phyloP scores from a whole-genome alignment of 176 grass and related monocot genomes.

The Musa beccarii region DNA sequence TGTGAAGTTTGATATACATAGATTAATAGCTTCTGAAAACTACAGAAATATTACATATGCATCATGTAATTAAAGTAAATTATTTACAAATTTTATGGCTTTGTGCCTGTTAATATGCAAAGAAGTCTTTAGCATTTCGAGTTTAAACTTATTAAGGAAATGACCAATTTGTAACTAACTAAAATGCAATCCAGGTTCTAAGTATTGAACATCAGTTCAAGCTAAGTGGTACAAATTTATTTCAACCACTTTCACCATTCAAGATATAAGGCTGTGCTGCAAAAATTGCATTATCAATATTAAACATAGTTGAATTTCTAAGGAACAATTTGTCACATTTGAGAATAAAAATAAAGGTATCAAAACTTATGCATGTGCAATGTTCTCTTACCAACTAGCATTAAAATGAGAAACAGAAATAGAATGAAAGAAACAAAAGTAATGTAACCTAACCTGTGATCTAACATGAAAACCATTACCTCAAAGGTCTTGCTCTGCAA shows the following conservation, averaged over 20 bases:
- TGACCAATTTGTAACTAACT: neutral
- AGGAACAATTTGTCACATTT: neutral
- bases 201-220: neutral
- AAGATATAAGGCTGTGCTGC: neutral
- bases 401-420: neutral
- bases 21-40: neutral
- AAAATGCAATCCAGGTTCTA: neutral
- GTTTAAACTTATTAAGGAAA: neutral
- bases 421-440: neutral
- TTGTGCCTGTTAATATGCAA: neutral
- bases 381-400: neutral
- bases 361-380: neutral
- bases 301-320: neutral
- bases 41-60: neutral
- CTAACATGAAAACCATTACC: constrained; percentile 28
- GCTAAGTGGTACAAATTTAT: neutral
- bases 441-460: neutral
- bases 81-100: no score
- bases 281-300: neutral
- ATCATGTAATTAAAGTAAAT: no score
- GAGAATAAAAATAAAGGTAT: neutral
- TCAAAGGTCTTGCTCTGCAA: constrained; percentile 55
- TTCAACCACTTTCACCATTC: neutral
- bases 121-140: neutral
- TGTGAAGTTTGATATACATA: neutral